Evolutionary conservation across 75 land plant species (phyloP).

Genomic region (Cupressus sempervirens): DNA sequence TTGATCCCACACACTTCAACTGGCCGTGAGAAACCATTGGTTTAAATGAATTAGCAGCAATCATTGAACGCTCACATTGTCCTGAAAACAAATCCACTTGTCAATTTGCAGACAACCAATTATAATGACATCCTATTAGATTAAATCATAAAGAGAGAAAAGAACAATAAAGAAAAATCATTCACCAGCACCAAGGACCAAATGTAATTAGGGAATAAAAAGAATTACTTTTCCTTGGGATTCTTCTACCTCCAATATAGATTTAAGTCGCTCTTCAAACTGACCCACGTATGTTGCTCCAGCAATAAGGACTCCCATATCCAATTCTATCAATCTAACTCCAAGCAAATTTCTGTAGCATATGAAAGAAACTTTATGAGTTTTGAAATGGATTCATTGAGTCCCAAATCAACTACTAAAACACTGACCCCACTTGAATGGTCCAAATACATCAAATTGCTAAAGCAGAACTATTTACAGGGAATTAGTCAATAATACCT

Average conservation of each 20-base stretch:
- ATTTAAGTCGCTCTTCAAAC: conserved; percentile 88
- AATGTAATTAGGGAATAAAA: conserved; percentile 53
- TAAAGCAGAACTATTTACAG: too few relatives aligned
- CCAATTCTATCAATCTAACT: conserved; percentile 19
- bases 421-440: not conserved
- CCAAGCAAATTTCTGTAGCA: conserved; percentile 67
- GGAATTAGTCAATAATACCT: too few relatives aligned
- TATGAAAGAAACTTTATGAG: too few relatives aligned
- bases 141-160: not conserved
- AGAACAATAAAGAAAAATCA: not conserved
- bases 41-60: too few relatives aligned
- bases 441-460: not conserved
- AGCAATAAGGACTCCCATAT: conserved; percentile 94
- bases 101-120: not conserved
- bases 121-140: not conserved
- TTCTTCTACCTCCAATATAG: conserved; percentile 93
- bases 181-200: conserved; percentile 71
- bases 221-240: conserved; percentile 90
- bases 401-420: too few relatives aligned
- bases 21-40: too few relatives aligned
- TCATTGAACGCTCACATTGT: too few relatives aligned
- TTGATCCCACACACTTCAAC: too few relatives aligned
- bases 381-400: too few relatives aligned
- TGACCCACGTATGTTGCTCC: conserved; percentile 96
- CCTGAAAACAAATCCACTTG: too few relatives aligned